These are phyloP conservation scores for Akanthomyces muscarius DNA, from an alignment of 2,329 filamentous ascomycete species.

Conservation along the genomic window DNA sequence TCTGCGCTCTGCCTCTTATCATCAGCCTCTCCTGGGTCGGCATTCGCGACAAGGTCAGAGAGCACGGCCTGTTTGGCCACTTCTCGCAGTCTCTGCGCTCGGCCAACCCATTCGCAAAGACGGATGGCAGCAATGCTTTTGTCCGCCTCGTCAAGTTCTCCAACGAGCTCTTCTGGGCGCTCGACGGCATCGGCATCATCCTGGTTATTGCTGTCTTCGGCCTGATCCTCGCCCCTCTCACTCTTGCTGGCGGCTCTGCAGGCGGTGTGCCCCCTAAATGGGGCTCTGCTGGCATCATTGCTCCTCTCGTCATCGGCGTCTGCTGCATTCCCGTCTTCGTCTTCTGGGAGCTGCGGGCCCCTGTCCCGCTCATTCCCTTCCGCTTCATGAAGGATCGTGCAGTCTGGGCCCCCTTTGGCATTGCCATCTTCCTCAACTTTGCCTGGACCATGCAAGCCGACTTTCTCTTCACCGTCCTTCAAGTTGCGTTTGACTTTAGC, in stretches of 20 bases:
- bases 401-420: conserved; percentile 60
- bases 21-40: conserved; percentile 47
- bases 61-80: conserved; percentile 41
- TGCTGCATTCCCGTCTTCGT: conserved; percentile 49
- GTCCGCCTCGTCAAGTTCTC: conserved; percentile 22
- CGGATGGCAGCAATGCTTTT: background rate
- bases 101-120: conserved; percentile 21
- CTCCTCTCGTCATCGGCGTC: conserved; percentile 42
- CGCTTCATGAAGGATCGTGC: conserved; percentile 56
- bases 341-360: conserved; percentile 43
- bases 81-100: conserved; percentile 33
- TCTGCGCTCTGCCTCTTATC: conserved; percentile 54
- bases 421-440: conserved; percentile 53
- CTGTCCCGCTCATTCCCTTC: conserved; percentile 58
- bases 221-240: conserved; percentile 43
- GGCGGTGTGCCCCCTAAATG: conserved; percentile 33
- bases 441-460: conserved; percentile 61
- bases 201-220: conserved; percentile 44
- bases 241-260: conserved; percentile 36
- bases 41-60: conserved; percentile 43
- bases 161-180: conserved; percentile 43
- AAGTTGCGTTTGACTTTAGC: conserved; percentile 58
- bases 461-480: conserved; percentile 60
- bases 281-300: conserved; percentile 37
- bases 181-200: conserved; percentile 43